phyloP scores from a whole-genome alignment of 192 early-diverging fungal species.

The Coemansia sp. region DNA sequence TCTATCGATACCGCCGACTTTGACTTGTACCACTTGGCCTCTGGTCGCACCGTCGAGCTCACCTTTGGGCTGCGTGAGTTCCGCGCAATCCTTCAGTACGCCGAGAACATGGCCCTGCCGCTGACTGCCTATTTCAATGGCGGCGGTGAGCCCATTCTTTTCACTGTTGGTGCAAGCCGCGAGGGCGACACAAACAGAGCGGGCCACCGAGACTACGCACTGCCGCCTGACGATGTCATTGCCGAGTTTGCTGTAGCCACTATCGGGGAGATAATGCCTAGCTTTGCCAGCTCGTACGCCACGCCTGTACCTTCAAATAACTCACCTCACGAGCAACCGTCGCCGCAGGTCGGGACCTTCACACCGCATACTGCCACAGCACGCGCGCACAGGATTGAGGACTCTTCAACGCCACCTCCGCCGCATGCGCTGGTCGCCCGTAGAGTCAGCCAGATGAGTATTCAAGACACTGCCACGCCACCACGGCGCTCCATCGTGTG shows the following conservation, averaged over 20 bases:
- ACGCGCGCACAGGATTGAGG: too few species aligned
- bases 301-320: slow-evolving; percentile 3
- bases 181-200: too few species aligned
- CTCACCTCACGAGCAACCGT: too few species aligned
- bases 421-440: background rate
- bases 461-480: slow-evolving; percentile 4
- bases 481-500: background rate
- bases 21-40: slow-evolving; percentile 32
- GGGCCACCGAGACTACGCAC: background rate
- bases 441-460: slow-evolving; percentile 5
- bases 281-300: background rate
- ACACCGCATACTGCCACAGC: background rate
- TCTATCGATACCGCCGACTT: slow-evolving; percentile 42
- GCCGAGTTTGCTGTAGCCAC: slow-evolving; percentile 51
- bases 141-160: slow-evolving; percentile 40
- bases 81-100: slow-evolving; percentile 43
- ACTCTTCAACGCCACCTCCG: too few species aligned
- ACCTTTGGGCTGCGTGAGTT: slow-evolving; percentile 50
- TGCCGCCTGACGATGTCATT: slow-evolving; percentile 9
- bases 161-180: slow-evolving; percentile 22
- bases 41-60: slow-evolving; percentile 30
- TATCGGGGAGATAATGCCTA: slow-evolving; percentile 18
- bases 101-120: slow-evolving; percentile 41
- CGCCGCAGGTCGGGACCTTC: background rate
- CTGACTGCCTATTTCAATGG: slow-evolving; percentile 38